Conservation (phyloP, 805 yeast species). For the Blastobotrys attinorum region DNA sequence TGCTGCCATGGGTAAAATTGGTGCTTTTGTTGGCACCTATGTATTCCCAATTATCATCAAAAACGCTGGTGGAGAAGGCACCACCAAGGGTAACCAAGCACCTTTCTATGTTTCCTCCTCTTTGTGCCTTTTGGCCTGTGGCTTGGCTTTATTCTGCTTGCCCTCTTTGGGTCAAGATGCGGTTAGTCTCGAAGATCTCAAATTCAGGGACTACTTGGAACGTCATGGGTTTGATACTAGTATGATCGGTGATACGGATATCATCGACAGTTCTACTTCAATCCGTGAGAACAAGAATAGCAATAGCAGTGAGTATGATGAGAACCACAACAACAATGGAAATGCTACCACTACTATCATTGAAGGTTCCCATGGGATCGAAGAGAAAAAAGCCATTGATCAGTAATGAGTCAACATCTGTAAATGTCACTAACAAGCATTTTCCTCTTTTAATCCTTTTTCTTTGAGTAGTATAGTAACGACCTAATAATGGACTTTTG, state of each 20-base stretch:
- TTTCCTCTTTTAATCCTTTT: too few species aligned
- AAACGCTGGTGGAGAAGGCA: slow-evolving; percentile 43
- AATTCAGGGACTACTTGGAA: slow-evolving; percentile 58
- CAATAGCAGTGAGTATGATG: neutral
- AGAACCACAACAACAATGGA: neutral
- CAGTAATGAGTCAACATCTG: too few species aligned
- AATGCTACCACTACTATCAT: neutral
- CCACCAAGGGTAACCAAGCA: slow-evolving; percentile 53
- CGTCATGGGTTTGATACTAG: slow-evolving; percentile 63
- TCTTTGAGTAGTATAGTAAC: too few species aligned
- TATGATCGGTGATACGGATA: slow-evolving; percentile 40
- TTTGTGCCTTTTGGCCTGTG: slow-evolving; percentile 64
- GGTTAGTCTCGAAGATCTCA: slow-evolving; percentile 66
- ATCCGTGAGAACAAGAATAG: too few species aligned
- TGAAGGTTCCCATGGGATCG: too few species aligned
- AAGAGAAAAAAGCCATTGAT: too few species aligned
- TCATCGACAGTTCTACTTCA: slow-evolving; percentile 1
- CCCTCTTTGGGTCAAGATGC: slow-evolving; percentile 84
- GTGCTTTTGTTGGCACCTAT: slow-evolving; percentile 87
- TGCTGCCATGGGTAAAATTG: slow-evolving; percentile 86
- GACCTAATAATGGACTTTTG: too few species aligned
- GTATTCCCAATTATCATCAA: slow-evolving; percentile 75
- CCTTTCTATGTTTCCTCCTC: slow-evolving; percentile 80
- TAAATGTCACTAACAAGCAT: too few species aligned
- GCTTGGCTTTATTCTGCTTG: slow-evolving; percentile 58